These are phyloP conservation scores for Lepidopterella palustris DNA, from an alignment of 495 filamentous ascomycete species.

Conservation along the genomic window DNA sequence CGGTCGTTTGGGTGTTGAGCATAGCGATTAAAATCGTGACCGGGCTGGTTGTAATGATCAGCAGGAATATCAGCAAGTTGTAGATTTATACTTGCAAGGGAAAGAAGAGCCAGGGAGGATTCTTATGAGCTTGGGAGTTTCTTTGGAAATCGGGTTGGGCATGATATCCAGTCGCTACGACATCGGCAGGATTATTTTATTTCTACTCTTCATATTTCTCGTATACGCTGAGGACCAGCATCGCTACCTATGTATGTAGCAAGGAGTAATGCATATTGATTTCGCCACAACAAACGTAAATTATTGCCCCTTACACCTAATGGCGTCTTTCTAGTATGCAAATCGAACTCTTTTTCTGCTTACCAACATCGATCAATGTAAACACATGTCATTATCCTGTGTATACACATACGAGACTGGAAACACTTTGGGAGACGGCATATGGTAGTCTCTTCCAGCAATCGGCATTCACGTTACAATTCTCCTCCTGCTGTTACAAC, in stretches of 20 bases:
- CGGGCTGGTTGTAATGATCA: slow-evolving; percentile 28
- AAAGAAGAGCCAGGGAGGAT: neutral
- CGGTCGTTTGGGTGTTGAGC: slow-evolving; percentile 25
- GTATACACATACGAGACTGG: too few relatives aligned
- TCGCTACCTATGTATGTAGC: neutral
- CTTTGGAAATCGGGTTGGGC: neutral
- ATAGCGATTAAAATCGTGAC: slow-evolving; percentile 29
- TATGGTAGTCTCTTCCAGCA: too few relatives aligned
- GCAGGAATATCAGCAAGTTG: slow-evolving; percentile 28
- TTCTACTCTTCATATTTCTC: neutral
- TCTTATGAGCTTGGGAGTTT: neutral
- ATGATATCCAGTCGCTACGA: slow-evolving; percentile 4
- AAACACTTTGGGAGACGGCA: too few relatives aligned
- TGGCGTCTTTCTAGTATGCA: too few relatives aligned
- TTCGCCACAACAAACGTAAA: too few relatives aligned
- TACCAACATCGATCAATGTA: too few relatives aligned
- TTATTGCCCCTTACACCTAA: too few relatives aligned
- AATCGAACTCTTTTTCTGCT: too few relatives aligned
- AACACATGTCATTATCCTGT: too few relatives aligned
- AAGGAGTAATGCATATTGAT: neutral
- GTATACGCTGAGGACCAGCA: neutral
- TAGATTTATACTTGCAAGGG: slow-evolving; percentile 3
- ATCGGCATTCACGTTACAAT: too few relatives aligned
- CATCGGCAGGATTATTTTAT: neutral
- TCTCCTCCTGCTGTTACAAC: too few relatives aligned